Base-by-base conservation (phyloP, 2,329 filamentous ascomycete genomes). In the Fusarium nurragi region DNA sequence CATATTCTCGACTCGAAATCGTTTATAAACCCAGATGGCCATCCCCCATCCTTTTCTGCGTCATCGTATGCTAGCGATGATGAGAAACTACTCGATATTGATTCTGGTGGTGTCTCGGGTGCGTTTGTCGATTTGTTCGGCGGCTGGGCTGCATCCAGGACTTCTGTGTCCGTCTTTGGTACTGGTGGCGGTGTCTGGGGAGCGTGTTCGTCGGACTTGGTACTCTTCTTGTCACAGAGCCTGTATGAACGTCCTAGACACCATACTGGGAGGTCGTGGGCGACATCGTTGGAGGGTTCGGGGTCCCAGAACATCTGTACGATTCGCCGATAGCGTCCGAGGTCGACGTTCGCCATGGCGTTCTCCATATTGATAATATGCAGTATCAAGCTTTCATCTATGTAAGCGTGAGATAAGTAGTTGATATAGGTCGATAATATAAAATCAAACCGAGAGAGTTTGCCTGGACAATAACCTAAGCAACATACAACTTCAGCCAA, bases 301-400 rank as follows among this genome's bases (percentile, higher is more conserved):
- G 93, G 93, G 71, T 97, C 94, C 90, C 93, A 97, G 73, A 98
- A 90, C 80, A 92, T 93, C 78, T 94, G 91, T 60, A 97, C 89
- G 70, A 97, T 88, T 65, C 91, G 90, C 77, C 92, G 91, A 61
- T 84, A 84, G 69, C 91, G 90, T 69, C 91, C 87, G 60, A 96
- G 81, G 73, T 97, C 92, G 54, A 91, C 86, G 55, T 85, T 88
- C 32, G 81, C 80, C 64, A 83, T 74, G 41, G 74, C 71, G 25
- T 72, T 74, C 64, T 78, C 75, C 75, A 78, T 79, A 40, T 32
- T 48, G 45, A 41, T 34, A 22, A 45, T 28, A 37, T 47, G n/a
- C 16, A 30, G 34, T 30, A 28, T 51, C 47, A 71, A 36, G 44
- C 37, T 51, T 38, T 46, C 69, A 68, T 70, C 50, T 48, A 54